Percentiles rank a stretch among this genome's conserved stretches.
Evolutionary conservation across 768 basidiomycete species (phyloP).

Genomic region (Sporobolomyces roseus): DNA sequence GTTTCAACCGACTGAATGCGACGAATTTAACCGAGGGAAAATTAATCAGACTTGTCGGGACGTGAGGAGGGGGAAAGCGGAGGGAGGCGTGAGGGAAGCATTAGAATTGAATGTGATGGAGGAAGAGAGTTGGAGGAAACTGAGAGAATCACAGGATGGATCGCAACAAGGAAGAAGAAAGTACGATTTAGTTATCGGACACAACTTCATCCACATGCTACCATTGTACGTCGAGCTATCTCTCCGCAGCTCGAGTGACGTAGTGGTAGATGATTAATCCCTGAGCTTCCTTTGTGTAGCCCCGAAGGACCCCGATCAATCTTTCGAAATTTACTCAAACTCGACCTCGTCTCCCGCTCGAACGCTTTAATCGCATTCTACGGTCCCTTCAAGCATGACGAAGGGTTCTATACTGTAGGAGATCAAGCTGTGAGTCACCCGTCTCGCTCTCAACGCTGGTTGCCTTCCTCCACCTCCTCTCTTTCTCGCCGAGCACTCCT

Average conservation of each 20-base stretch:
- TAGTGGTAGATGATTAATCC: neutral
- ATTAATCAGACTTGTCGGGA: neutral
- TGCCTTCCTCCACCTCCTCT: no score
- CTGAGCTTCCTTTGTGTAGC: constrained; percentile 8
- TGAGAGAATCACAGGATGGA: neutral
- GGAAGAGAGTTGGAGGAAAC: neutral
- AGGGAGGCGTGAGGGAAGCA: constrained; percentile 1
- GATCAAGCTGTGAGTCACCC: constrained; percentile 28
- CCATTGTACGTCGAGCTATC: constrained; percentile 25
- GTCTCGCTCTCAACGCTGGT: no score
- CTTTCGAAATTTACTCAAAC: constrained; percentile 14
- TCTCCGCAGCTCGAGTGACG: neutral
- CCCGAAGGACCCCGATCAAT: constrained; percentile 20
- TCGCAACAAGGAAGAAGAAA: neutral
- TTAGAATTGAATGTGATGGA: constrained; percentile 16
- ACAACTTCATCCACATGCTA: constrained; percentile 36
- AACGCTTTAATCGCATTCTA: constrained; percentile 12
- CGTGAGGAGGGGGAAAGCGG: neutral
- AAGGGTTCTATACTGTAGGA: constrained; percentile 13
- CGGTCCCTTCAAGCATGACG: constrained; percentile 30
- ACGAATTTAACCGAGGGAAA: neutral
- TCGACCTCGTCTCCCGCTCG: neutral
- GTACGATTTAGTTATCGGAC: constrained; percentile 18
- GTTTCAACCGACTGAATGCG: constrained; percentile 32
- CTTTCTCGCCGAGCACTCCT: no score